Percentiles rank a stretch among this genome's conserved stretches.
phyloP scores from a whole-genome alignment of 768 basidiomycete genomes.

The Kwoniella dejecticola region DNA sequence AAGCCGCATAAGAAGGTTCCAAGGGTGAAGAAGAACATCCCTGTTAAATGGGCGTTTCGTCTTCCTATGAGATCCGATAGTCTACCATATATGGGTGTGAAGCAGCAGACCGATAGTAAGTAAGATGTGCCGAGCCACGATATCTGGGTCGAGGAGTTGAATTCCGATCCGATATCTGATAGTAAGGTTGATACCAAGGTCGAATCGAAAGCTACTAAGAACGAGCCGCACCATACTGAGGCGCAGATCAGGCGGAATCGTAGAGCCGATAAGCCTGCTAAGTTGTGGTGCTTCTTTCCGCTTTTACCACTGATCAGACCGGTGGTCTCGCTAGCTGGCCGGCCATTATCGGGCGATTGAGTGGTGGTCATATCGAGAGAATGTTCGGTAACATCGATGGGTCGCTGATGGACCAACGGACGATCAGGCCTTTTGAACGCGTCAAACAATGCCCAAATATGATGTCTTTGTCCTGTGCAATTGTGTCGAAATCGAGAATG shows the following conservation, averaged over 20 bases:
- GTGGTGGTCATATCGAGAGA: neutral
- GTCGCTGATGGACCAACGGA: too few relatives aligned
- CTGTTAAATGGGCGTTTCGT: conserved; percentile 34
- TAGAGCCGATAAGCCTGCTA: conserved; percentile 37
- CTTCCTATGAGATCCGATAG: conserved; percentile 41
- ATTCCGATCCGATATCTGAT: conserved; percentile 37
- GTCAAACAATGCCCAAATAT: too few relatives aligned
- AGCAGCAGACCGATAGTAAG: conserved; percentile 45
- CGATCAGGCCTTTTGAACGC: too few relatives aligned
- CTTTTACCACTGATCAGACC: neutral
- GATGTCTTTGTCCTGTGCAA: too few relatives aligned
- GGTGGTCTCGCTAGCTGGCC: too few relatives aligned
- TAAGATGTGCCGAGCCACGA: conserved; percentile 52
- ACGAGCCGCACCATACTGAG: conserved; percentile 39
- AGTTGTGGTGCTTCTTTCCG: conserved; percentile 37
- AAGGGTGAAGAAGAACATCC: conserved; percentile 34
- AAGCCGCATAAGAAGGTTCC: conserved; percentile 41
- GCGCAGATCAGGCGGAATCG: conserved; percentile 40
- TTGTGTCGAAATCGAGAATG: too few relatives aligned
- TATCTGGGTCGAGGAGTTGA: conserved; percentile 41
- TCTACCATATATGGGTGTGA: conserved; percentile 48
- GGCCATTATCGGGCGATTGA: neutral
- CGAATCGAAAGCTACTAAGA: conserved; percentile 38
- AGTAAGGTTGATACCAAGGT: conserved; percentile 45
- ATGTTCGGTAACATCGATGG: too few relatives aligned